Conservation (phyloP, 768 basidiomycete genomes). For the Butyriboletus loyo region DNA sequence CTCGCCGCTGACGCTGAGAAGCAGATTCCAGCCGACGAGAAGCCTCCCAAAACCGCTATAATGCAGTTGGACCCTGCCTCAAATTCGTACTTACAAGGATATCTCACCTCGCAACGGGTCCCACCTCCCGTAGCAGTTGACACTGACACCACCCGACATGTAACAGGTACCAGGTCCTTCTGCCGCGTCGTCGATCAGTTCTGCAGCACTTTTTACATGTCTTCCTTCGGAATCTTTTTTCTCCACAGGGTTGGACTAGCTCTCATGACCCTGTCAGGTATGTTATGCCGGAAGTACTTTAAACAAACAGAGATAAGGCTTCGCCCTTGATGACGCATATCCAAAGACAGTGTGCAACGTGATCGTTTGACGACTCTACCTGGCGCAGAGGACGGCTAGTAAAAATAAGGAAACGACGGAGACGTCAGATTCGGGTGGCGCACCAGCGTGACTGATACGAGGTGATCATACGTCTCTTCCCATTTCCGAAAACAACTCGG, state of each 20-base stretch:
- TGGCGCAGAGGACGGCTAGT: background rate
- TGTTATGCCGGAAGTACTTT: background rate
- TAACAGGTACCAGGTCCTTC: background rate
- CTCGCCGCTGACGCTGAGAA: constrained; percentile 1
- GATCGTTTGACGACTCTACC: no score
- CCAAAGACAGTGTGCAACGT: background rate
- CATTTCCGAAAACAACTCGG: no score
- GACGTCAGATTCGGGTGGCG: no score
- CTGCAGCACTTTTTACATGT: background rate
- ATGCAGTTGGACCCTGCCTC: background rate
- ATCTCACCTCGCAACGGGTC: background rate
- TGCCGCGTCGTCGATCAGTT: background rate
- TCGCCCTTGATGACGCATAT: background rate
- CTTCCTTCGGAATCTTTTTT: background rate
- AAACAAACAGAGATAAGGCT: constrained; percentile 2
- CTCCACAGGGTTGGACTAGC: background rate
- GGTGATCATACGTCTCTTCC: no score
- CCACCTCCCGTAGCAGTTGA: background rate
- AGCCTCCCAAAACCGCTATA: background rate
- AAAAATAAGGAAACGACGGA: background rate
- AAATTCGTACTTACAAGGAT: background rate
- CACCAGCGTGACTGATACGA: background rate
- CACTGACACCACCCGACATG: background rate
- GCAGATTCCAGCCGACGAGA: background rate
- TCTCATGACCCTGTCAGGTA: background rate